Evolutionary conservation across 2,329 filamentous ascomycete species (phyloP), one percentile per base, ranked within the genome.

Genomic region (Colletotrichum sp.): DNA sequence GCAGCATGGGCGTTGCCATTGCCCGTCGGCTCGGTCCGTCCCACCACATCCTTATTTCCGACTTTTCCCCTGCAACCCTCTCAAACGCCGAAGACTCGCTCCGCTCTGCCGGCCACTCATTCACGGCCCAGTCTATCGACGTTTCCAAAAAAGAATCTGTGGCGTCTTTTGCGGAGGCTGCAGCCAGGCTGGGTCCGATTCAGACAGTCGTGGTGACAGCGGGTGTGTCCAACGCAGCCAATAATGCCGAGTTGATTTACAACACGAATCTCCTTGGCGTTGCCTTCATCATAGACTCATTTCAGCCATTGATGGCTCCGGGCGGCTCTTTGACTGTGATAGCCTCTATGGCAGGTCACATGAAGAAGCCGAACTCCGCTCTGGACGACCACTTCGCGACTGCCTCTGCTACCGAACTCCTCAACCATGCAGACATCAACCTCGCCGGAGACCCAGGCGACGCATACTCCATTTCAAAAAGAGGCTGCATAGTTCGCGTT

Each of bases 141-240:
- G 55, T 75, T 10, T 36, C 39, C 3, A 52, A 44, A 6, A n/a
- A 52, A 18, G 57, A 59, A 8, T 71, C 26, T 5, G 36, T 71
- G 3, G 39, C 12, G 15, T 36, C 49, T 15, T 70, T 75, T 6
- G 36, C 67, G 3, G 28, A 71, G 52, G 57, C 36, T 5, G 68
- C 72, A 10, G 28, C 63, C 5, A 13, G 9, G 9, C 13, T 39
- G 3, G 62, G 72, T 39, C 16, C n/a, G 2, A 66, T 75, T 18
- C 59, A 67, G 69, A 67, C 52, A 3, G 72, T 75, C 5, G 36
- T 72, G 13, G 59, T 71, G 36, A 72, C 68, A 5, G 68, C 72
- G 4, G 63, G 72, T 18, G 28, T 71, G 21, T 75, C 68, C 26
- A 57, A 62, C 6, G 63, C 55, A 5, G 30, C 24, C 21, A 52